These are phyloP conservation scores for Moesziomyces sp. DNA, from an alignment of 1,284 basidiomycete genomes.

Conservation along the genomic window DNA sequence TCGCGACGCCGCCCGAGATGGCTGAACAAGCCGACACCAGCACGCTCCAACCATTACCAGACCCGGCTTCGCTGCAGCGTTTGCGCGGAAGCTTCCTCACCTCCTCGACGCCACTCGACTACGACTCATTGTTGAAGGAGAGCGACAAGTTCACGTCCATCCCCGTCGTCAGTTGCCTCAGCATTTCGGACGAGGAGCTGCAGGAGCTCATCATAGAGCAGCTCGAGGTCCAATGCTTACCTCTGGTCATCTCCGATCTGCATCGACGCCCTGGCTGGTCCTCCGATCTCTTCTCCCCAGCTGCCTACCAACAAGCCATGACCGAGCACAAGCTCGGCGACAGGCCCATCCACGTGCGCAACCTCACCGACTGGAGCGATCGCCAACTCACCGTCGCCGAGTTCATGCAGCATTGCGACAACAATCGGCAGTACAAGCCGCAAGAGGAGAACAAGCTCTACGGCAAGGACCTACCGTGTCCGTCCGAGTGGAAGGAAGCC, in stretches of 20 bases:
- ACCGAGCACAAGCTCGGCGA: slow-evolving; percentile 1
- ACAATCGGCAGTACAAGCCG: not conserved
- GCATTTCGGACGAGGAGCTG: slow-evolving; percentile 10
- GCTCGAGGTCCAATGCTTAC: slow-evolving; percentile 23
- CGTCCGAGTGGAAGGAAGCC: slow-evolving; percentile 3
- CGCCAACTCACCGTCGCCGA: slow-evolving; percentile 1
- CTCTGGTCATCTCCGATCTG: slow-evolving; percentile 40
- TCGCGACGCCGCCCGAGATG: not conserved
- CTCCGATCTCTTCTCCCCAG: slow-evolving; percentile 15
- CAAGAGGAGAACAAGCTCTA: slow-evolving; percentile 18
- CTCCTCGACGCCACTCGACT: slow-evolving; percentile 11
- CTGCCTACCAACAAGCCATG: slow-evolving; percentile 9
- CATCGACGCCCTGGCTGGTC: slow-evolving; percentile 19
- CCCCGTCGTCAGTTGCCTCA: slow-evolving; percentile 16
- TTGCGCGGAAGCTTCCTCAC: slow-evolving; percentile 10
- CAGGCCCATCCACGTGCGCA: slow-evolving; percentile 2
- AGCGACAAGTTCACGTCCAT: slow-evolving; percentile 1
- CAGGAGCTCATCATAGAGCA: slow-evolving; percentile 11
- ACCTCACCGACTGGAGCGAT: slow-evolving; percentile 11
- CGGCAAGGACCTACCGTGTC: slow-evolving; percentile 17
- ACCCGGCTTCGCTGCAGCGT: not conserved
- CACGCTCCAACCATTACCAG: not conserved
- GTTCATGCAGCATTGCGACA: slow-evolving; percentile 17
- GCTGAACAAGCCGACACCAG: not conserved
- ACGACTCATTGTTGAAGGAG: not conserved